A percentile compares a stretch with the other conserved stretches of the same genome.
phyloP scores from a whole-genome alignment of 345 rosid genomes.

The Hypericum perforatum region DNA sequence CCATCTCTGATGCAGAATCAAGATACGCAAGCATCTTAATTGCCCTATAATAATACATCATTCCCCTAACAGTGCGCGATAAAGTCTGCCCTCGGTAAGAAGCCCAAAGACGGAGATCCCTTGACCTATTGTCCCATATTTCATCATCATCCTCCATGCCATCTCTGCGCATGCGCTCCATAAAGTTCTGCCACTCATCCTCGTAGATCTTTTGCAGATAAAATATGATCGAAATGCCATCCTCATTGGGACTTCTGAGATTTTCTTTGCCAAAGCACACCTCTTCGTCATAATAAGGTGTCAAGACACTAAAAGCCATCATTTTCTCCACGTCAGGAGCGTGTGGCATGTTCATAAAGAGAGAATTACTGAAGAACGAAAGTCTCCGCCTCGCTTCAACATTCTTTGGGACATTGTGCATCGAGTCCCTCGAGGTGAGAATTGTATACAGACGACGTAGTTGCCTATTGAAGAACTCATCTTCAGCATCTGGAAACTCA shows the following conservation, averaged over 20 bases:
- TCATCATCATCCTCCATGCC: constrained; percentile 64
- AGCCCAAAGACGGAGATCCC: constrained; percentile 89
- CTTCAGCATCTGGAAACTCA: constrained; percentile 47
- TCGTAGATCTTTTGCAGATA: constrained; percentile 79
- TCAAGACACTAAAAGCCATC: constrained; percentile 90
- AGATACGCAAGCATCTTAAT: constrained; percentile 77
- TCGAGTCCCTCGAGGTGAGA: constrained; percentile 72
- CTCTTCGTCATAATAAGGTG: constrained; percentile 87
- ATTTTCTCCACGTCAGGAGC: constrained; percentile 83
- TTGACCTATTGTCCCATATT: constrained; percentile 51
- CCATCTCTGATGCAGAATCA: constrained; percentile 83
- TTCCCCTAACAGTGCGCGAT: constrained; percentile 84
- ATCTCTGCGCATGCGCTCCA: constrained; percentile 76
- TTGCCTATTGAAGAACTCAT: constrained; percentile 54
- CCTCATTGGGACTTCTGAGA: constrained; percentile 71
- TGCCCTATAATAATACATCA: constrained; percentile 92
- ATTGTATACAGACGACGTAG: constrained; percentile 62
- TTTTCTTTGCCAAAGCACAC: constrained; percentile 57
- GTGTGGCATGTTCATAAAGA: constrained; percentile 91
- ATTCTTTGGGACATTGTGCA: constrained; percentile 71
- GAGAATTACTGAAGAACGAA: constrained; percentile 85
- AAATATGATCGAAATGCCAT: constrained; percentile 74
- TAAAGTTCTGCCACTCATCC: constrained; percentile 82
- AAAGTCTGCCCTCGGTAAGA: constrained; percentile 92
- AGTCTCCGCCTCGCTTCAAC: constrained; percentile 80